A percentile compares a stretch with the other conserved stretches of the same genome.
These are phyloP conservation scores for Collybiopsis confluens DNA, from an alignment of 768 basidiomycete species.

Conservation along the genomic window DNA sequence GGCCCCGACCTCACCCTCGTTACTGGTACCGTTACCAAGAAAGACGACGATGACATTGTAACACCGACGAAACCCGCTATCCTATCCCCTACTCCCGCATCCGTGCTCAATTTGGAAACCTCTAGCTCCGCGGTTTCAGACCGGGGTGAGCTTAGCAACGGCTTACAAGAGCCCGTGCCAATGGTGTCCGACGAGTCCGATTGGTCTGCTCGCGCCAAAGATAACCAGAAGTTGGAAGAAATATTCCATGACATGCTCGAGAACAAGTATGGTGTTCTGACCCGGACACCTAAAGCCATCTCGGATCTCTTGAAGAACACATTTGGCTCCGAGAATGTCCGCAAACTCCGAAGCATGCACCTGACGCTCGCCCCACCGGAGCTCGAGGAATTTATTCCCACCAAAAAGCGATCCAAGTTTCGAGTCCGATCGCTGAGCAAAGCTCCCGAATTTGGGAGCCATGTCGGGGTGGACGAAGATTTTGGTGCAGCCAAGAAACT, in stretches of 20 bases:
- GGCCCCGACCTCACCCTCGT: not conserved
- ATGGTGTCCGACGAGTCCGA: not conserved
- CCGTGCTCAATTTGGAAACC: not conserved
- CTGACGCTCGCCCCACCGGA: conserved; percentile 54
- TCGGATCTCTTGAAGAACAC: conserved; percentile 36
- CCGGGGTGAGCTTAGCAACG: not conserved
- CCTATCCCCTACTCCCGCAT: not conserved
- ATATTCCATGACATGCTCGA: conserved; percentile 59
- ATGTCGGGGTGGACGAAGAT: conserved; percentile 25
- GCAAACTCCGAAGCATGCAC: conserved; percentile 43
- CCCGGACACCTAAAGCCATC: conserved; percentile 49
- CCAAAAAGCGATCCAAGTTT: conserved; percentile 16
- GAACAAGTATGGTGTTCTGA: conserved; percentile 46
- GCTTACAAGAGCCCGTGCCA: not conserved
- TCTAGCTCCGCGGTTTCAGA: not conserved
- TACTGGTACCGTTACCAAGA: not conserved
- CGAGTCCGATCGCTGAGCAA: conserved; percentile 19
- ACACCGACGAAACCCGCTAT: conserved; percentile 3
- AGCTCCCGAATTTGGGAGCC: conserved; percentile 19
- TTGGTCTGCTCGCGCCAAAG: conserved; percentile 36
- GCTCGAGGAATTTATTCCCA: conserved; percentile 4
- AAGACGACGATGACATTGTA: not conserved
- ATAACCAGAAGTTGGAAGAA: conserved; percentile 47
- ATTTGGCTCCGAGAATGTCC: conserved; percentile 47
- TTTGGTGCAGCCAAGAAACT: conserved; percentile 20